A percentile compares a stretch with the other conserved stretches of the same genome.
Conservation (phyloP, 1,284 basidiomycete genomes). For the Austroboletus novae-zelandiae region DNA sequence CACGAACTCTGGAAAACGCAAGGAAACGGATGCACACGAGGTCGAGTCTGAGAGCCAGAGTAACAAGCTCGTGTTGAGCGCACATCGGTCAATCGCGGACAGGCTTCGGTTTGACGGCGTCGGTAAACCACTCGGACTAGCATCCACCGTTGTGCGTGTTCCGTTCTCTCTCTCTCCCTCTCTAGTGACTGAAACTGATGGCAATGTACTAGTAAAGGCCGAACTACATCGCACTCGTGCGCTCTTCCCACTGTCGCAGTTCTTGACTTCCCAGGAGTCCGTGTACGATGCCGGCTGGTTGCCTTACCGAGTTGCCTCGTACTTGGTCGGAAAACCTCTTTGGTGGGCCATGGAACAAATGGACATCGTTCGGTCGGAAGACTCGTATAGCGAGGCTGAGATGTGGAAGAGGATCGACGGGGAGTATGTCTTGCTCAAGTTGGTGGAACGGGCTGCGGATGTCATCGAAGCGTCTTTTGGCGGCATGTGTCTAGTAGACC, state of each 20-base stretch:
- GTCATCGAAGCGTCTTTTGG: constrained; percentile 54
- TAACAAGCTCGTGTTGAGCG: constrained; percentile 65
- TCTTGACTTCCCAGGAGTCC: constrained; percentile 57
- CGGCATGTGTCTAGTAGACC: constrained; percentile 56
- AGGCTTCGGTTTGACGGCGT: constrained; percentile 62
- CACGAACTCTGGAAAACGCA: constrained; percentile 22
- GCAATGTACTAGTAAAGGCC: constrained; percentile 50
- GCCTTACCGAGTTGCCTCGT: constrained; percentile 65
- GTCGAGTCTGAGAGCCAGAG: constrained; percentile 16
- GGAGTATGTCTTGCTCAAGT: constrained; percentile 70
- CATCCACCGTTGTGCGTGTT: constrained; percentile 68
- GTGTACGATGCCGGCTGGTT: constrained; percentile 70
- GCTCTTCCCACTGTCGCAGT: constrained; percentile 56
- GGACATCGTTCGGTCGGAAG: constrained; percentile 65
- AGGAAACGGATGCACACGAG: constrained; percentile 12
- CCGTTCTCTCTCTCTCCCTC: background rate
- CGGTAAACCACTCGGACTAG: constrained; percentile 80
- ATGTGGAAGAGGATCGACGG: constrained; percentile 68
- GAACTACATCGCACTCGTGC: constrained; percentile 51
- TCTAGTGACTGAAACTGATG: constrained; percentile 17
- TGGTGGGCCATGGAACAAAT: constrained; percentile 86
- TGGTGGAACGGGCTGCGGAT: constrained; percentile 68
- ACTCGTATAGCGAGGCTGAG: constrained; percentile 52
- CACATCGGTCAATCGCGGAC: constrained; percentile 58
- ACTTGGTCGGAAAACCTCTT: constrained; percentile 73